Evolutionary conservation across 2,329 filamentous ascomycete species (phyloP).

Genomic region (Dichotomopilus funicola): DNA sequence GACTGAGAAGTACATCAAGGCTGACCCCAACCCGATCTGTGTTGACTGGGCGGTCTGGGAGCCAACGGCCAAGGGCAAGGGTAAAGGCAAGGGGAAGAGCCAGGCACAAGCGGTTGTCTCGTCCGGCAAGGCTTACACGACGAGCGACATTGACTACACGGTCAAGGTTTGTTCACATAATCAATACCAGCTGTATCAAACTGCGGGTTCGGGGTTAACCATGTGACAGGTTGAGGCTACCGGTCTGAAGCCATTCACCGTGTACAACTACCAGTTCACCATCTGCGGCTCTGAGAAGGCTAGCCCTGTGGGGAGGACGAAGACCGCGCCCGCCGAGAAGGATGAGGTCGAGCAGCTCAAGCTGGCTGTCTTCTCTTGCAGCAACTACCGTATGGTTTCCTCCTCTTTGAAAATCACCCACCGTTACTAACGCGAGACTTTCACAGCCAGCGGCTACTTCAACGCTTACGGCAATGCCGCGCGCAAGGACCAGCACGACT

Average conservation of each 20-base stretch:
- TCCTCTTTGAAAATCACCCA: slow-evolving; percentile 21
- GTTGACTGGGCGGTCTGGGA: slow-evolving; percentile 61
- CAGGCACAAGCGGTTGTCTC: slow-evolving; percentile 43
- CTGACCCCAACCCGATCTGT: slow-evolving; percentile 57
- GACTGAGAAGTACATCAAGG: slow-evolving; percentile 39
- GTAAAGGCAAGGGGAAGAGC: slow-evolving; percentile 24
- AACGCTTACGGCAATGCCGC: slow-evolving; percentile 54
- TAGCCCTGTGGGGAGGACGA: slow-evolving; percentile 62
- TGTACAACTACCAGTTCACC: slow-evolving; percentile 65
- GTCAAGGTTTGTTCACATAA: slow-evolving; percentile 42
- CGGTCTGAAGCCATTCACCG: slow-evolving; percentile 10
- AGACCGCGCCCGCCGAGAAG: slow-evolving; percentile 55
- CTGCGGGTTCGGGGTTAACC: not conserved
- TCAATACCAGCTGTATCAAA: not conserved
- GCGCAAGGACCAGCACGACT: slow-evolving; percentile 54
- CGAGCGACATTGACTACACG: slow-evolving; percentile 68
- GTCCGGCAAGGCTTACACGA: slow-evolving; percentile 58
- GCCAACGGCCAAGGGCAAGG: slow-evolving; percentile 51
- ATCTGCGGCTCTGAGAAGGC: slow-evolving; percentile 57
- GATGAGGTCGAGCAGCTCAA: slow-evolving; percentile 52
- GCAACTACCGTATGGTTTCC: slow-evolving; percentile 50
- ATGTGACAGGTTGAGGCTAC: slow-evolving; percentile 29
- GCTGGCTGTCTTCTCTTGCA: slow-evolving; percentile 65
- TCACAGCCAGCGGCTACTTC: slow-evolving; percentile 48
- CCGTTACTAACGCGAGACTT: not conserved